Evolutionary conservation across 805 yeast species (phyloP), one percentile per base, ranked within the genome.

Genomic region (Isabelozyma gotoi): DNA sequence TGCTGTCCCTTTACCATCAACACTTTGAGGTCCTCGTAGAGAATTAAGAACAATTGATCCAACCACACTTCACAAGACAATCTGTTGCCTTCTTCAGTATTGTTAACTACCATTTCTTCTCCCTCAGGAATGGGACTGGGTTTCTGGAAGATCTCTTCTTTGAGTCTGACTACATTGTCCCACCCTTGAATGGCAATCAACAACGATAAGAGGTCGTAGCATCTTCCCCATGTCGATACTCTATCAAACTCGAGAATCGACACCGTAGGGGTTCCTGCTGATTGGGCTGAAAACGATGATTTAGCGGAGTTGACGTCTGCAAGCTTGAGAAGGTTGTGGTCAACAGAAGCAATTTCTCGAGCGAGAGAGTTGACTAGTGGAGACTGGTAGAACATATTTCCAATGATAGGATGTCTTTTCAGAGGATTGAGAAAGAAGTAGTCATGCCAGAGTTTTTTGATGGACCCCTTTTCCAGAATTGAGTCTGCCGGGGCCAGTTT

Each of bases 101-200:
- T 50, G 42, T 57, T 51, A 2, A 60, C 62, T 11, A 53, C 57
- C 19, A 14, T 11, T 14, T 19, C 24, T 15, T 21, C 34, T 14
- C 14, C 49, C 40, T 39, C 53, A 52, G 16, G 43, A 46, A 21
- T 50, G 46, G 16, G 50, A 43, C n/a, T 49, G 42, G 36, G 92
- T 33, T 77, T 81, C 55, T 82, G 80, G 64, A 92, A 92, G 0
- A 86, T 82, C 15, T 73, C 67, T 1, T 90, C 80, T 45, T 96
- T 79, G 32, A 83, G 56, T 44, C 72, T 69, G 50, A 91, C 72
- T 29, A 89, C 62, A 29, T 76, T 78, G 52, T 88, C 88, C 99
- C 99, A 92, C 3, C 97, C 97, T 33, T 83, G 69, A 18, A 74
- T 65, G 15, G 83, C 76, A 2, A 83, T 80, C 50, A 94, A 76